Base-by-base conservation (phyloP, 169 alveolate species). In the Plasmodium knowlesi region DNA sequence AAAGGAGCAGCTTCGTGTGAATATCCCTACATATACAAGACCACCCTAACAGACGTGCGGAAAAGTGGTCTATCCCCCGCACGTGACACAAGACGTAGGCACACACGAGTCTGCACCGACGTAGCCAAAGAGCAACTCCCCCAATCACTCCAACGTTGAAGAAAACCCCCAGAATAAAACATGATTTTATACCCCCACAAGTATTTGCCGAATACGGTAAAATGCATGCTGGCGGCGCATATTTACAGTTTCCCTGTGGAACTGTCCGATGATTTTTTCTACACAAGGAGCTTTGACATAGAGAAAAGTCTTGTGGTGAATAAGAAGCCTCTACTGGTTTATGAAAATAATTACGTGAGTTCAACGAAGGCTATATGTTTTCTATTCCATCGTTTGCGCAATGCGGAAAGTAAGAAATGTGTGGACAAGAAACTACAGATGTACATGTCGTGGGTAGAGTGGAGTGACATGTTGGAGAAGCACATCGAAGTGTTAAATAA, bases 141-240 rank as follows among this genome's bases (percentile, higher is more conserved):
- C n/a, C 4, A 9, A 5, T 2, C 76, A 67, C 28, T 39, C 76
- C 41, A 67, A 67, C 37, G 19, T 16, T 25, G 41, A 67, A 67
- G 30, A 1, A 1, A 1, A 12, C n/a, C 30, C 30, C 22, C 0
- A 5, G 22, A 37, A 37, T 34, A 22, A 70, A 81, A 43, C 30
- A 82, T 80, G 95, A 91, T 34, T 25, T 70, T 91, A 46, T 91
- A 91, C 67, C 95, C 95, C 6, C 91, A 91, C 67, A 80, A 82
- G 57, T 57, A 46, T 39, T 53, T 91, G 30, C 30, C 79, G 12
- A 10, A 71, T 34, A 91, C 95, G 32, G 83, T 82, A 61, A 91
- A 82, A 73, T 91, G 95, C 46, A 82, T 91, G 92, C 81, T 91
- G 50, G 95, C 95, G 28, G 95, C 95, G 1, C 83, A 91, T 25